phyloP scores from a whole-genome alignment of 148 eudicot species.

The Cornus florida region DNA sequence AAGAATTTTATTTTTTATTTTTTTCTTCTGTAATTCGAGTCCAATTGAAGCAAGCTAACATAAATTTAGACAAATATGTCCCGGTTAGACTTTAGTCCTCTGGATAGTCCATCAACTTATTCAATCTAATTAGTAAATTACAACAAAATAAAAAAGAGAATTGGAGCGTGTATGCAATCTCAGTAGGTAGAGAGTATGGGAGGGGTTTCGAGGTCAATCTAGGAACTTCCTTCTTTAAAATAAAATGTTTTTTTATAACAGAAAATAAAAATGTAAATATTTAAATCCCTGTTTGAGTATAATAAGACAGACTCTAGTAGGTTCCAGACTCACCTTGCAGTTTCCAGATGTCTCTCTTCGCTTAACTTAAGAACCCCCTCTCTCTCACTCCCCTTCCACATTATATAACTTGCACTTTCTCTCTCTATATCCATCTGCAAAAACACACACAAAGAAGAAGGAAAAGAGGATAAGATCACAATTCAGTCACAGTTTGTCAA shows the following conservation, averaged over 20 bases:
- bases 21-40: no score
- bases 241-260: not conserved
- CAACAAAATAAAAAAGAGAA: not conserved
- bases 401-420: not conserved
- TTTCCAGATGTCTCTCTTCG: conserved; percentile 5
- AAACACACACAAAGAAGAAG: not conserved
- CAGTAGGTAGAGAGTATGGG: not conserved
- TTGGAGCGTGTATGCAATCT: not conserved
- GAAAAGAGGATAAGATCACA: not conserved
- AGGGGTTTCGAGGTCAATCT: not conserved
- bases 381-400: not conserved
- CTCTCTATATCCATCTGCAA: not conserved
- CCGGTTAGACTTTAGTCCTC: no score
- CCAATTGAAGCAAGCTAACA: no score
- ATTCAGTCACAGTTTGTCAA: no score
- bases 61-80: no score
- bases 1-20: no score
- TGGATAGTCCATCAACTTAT: no score
- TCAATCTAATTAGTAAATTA: no score
- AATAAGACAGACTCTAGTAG: not conserved
- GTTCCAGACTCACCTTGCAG: not conserved
- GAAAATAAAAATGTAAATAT: not conserved
- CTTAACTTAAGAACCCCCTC: not conserved
- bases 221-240: not conserved
- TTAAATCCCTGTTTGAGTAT: no score